These are phyloP conservation scores for Vitis hybrid DNA, from an alignment of 177 flowering plant species.

Conservation along the genomic window DNA sequence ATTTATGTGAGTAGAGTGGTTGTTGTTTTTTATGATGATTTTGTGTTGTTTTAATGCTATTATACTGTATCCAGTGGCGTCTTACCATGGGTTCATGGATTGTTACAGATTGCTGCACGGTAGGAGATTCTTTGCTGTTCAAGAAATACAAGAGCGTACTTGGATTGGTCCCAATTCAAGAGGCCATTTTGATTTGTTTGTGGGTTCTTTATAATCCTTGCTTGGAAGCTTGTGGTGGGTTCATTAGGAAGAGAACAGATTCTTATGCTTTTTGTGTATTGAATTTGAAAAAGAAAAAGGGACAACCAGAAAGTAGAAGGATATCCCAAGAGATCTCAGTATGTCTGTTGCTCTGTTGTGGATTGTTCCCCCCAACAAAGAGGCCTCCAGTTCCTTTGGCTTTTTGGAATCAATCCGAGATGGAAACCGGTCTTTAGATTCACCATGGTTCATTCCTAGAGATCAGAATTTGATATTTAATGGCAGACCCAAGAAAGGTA, in stretches of 20 bases:
- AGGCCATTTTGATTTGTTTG: too few relatives aligned
- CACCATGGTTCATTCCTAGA: conserved; percentile 15
- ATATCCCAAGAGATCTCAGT: conserved; percentile 1
- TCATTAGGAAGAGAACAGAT: neutral
- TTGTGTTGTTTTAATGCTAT: too few relatives aligned
- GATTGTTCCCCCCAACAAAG: conserved; percentile 41
- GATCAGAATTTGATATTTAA: conserved; percentile 17
- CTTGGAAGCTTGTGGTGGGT: neutral
- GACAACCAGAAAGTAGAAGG: neutral
- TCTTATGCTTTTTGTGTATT: neutral
- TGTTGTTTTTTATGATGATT: neutral
- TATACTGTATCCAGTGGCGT: too few relatives aligned
- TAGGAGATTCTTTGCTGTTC: too few relatives aligned
- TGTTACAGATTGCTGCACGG: too few relatives aligned
- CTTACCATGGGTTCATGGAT: too few relatives aligned
- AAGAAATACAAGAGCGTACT: too few relatives aligned
- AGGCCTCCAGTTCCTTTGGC: conserved; percentile 32
- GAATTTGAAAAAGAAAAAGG: conserved; percentile 3
- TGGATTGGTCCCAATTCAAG: too few relatives aligned
- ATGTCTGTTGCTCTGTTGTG: conserved; percentile 49
- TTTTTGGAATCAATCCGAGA: conserved; percentile 32
- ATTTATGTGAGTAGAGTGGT: neutral
- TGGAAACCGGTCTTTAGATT: conserved; percentile 22
- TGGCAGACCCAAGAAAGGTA: conserved; percentile 21
- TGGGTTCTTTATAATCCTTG: too few relatives aligned